Evolutionary conservation across 345 rosid genomes (phyloP).

Genomic region (Reutealis trisperma): DNA sequence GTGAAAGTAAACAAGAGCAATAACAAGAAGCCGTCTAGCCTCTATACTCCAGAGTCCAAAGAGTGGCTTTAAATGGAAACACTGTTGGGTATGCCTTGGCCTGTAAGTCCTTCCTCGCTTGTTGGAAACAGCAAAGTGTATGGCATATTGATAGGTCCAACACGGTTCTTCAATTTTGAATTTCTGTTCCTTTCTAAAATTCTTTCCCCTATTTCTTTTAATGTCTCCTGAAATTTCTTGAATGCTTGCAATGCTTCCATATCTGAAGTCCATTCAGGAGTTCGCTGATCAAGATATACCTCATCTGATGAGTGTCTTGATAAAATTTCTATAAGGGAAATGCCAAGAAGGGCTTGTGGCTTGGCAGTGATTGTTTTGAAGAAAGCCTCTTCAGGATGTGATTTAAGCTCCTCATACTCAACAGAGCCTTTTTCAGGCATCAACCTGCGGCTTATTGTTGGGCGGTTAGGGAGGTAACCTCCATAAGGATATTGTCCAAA

Average conservation of each 20-base stretch:
- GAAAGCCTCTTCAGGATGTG: conserved; percentile 32
- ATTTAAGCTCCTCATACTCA: conserved; percentile 33
- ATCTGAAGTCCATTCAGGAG: conserved; percentile 44
- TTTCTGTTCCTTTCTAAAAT: conserved; percentile 18
- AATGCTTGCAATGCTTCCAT: conserved; percentile 28
- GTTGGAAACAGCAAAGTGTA: conserved; percentile 27
- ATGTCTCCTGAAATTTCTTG: conserved; percentile 31
- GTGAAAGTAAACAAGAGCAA: neutral
- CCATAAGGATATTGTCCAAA: conserved; percentile 47
- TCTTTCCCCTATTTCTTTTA: conserved; percentile 28
- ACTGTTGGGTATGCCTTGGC: conserved; percentile 34
- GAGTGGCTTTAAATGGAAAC: conserved; percentile 24
- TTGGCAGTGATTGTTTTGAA: conserved; percentile 35
- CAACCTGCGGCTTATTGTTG: conserved; percentile 39
- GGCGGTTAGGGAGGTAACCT: conserved; percentile 44
- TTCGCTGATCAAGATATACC: conserved; percentile 40
- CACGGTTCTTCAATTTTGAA: conserved; percentile 17
- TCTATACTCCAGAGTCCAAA: too few species aligned
- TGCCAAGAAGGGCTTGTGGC: conserved; percentile 34
- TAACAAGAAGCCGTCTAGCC: neutral
- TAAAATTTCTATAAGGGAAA: conserved; percentile 40
- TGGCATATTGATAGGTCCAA: conserved; percentile 25
- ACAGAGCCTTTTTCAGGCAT: conserved; percentile 37
- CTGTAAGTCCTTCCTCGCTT: conserved; percentile 22
- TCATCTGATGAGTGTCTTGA: conserved; percentile 44